These are phyloP conservation scores for Fremontodendron californicum DNA, from an alignment of 345 rosid species.

Conservation along the genomic window DNA sequence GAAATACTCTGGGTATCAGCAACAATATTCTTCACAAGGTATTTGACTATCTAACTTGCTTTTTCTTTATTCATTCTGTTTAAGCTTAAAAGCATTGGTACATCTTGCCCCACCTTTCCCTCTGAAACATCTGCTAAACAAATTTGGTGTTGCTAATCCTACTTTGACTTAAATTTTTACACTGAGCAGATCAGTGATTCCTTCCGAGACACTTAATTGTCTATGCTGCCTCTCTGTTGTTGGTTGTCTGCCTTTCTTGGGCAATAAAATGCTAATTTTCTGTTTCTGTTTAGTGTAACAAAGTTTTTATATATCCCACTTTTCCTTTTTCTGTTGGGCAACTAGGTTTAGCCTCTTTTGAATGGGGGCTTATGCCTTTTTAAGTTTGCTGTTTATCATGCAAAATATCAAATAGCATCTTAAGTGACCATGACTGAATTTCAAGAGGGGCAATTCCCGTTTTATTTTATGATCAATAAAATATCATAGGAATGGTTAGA, in stretches of 20 bases:
- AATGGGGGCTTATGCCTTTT: background rate
- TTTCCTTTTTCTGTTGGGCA: background rate
- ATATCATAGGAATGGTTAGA: background rate
- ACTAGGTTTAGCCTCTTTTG: background rate
- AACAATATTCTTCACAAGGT: conserved; percentile 59
- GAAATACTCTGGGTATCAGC: conserved; percentile 78
- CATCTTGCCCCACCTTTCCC: background rate
- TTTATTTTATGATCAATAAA: background rate
- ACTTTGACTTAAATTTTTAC: background rate
- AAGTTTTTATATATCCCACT: background rate
- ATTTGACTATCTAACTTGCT: conserved; percentile 10
- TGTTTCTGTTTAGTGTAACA: background rate
- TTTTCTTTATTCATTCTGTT: too few species aligned
- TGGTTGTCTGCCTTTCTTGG: background rate
- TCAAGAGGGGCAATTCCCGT: background rate
- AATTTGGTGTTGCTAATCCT: background rate
- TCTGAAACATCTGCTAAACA: background rate
- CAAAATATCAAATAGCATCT: too few species aligned
- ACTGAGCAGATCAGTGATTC: background rate
- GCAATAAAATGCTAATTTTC: background rate
- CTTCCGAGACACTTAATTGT: background rate
- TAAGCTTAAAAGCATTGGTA: background rate
- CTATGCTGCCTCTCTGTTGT: background rate
- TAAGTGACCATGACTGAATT: background rate
- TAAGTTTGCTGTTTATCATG: background rate